Evolutionary conservation across 2,329 filamentous ascomycete species (phyloP).

Genomic region (Rhinocladiella similis): DNA sequence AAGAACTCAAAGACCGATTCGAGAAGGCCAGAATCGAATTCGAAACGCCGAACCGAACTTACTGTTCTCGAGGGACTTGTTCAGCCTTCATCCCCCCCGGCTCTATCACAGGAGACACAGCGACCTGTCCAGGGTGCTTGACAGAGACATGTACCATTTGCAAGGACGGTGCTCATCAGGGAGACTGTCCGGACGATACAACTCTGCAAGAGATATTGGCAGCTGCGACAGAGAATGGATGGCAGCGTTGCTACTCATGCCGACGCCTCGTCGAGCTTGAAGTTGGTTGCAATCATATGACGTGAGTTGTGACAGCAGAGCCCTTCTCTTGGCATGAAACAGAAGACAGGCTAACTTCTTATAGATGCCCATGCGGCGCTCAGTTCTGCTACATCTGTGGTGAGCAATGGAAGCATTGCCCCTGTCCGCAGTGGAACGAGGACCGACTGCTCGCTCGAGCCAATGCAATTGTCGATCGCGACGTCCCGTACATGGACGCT

Average conservation of each 20-base stretch:
- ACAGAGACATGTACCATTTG: slow-evolving; percentile 52
- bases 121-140: slow-evolving; percentile 45
- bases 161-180: slow-evolving; percentile 50
- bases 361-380: slow-evolving; percentile 33
- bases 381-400: slow-evolving; percentile 38
- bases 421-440: slow-evolving; percentile 33
- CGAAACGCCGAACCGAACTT: slow-evolving; percentile 49
- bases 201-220: slow-evolving; percentile 47
- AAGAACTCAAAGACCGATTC: slow-evolving; percentile 39
- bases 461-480: slow-evolving; percentile 16
- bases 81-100: slow-evolving; percentile 47
- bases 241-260: slow-evolving; percentile 76
- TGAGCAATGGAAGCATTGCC: slow-evolving; percentile 32
- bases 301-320: slow-evolving; percentile 26
- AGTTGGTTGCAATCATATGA: slow-evolving; percentile 38
- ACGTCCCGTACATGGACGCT: slow-evolving; percentile 12
- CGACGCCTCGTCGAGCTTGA: slow-evolving; percentile 48
- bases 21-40: slow-evolving; percentile 51
- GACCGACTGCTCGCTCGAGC: slow-evolving; percentile 27
- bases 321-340: neutral
- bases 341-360: neutral
- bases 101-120: slow-evolving; percentile 37
- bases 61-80: slow-evolving; percentile 51
- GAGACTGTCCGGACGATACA: slow-evolving; percentile 31
- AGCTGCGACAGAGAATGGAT: slow-evolving; percentile 66